Evolutionary conservation across 192 early-diverging fungal species (phyloP).

Genomic region (Hyaloraphidium curvatum): DNA sequence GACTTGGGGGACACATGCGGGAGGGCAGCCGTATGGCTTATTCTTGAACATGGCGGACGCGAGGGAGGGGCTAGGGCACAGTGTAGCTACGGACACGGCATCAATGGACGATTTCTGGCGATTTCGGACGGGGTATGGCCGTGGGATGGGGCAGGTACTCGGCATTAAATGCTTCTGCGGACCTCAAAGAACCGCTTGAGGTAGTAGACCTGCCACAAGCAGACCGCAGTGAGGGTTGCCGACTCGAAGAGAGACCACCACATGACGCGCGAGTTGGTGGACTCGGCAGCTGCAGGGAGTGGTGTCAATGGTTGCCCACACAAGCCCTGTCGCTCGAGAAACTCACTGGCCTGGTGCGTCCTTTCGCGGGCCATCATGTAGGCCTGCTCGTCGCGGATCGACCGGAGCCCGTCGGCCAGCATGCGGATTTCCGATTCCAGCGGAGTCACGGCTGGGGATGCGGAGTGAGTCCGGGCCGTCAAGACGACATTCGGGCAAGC

Average conservation of each 20-base stretch:
- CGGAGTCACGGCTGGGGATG: too few relatives aligned
- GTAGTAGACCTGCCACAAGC: constrained; percentile 52
- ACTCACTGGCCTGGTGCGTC: constrained; percentile 48
- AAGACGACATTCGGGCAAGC: neutral
- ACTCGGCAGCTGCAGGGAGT: constrained; percentile 39
- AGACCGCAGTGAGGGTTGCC: constrained; percentile 36
- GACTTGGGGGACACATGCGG: too few relatives aligned
- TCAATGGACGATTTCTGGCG: too few relatives aligned
- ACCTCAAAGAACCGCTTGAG: constrained; percentile 55
- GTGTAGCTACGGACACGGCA: too few relatives aligned
- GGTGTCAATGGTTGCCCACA: too few relatives aligned
- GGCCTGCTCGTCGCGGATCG: constrained; percentile 48
- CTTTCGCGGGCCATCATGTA: constrained; percentile 41
- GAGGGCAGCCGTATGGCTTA: too few relatives aligned
- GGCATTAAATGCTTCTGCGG: constrained; percentile 34
- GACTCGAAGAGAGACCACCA: constrained; percentile 58
- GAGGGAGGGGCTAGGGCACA: too few relatives aligned
- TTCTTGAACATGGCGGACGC: too few relatives aligned
- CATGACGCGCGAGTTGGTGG: constrained; percentile 56
- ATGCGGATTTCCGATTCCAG: constrained; percentile 42
- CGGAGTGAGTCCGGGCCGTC: neutral
- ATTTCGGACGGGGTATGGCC: too few relatives aligned
- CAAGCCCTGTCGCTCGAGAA: too few relatives aligned
- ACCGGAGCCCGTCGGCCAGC: constrained; percentile 35
- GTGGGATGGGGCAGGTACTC: too few relatives aligned